phyloP scores from a whole-genome alignment of 352 stramenopile species.

The Globisporangium sylvaticum region DNA sequence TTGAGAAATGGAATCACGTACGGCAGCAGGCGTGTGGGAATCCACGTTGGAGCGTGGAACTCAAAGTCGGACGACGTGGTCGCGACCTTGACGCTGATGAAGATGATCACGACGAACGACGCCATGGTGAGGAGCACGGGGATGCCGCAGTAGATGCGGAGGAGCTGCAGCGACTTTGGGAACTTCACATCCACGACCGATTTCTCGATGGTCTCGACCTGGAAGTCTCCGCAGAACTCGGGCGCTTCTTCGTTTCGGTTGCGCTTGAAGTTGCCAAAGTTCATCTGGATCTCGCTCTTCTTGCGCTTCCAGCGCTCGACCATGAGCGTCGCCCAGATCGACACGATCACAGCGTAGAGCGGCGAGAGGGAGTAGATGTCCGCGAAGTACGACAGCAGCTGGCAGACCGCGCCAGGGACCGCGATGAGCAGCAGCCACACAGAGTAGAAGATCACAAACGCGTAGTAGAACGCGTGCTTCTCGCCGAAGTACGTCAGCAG shows the following conservation, averaged over 20 bases:
- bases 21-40: slow-evolving; percentile 31
- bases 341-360: slow-evolving; percentile 71
- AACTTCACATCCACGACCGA: slow-evolving; percentile 53
- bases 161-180: slow-evolving; percentile 51
- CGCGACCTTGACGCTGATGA: slow-evolving; percentile 49
- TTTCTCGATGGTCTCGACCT: slow-evolving; percentile 43
- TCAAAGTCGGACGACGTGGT: slow-evolving; percentile 25
- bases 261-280: slow-evolving; percentile 73
- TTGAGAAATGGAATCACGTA: slow-evolving; percentile 67
- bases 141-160: slow-evolving; percentile 54
- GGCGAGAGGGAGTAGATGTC: slow-evolving; percentile 32
- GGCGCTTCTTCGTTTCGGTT: slow-evolving; percentile 48
- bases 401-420: slow-evolving; percentile 38
- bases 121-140: slow-evolving; percentile 57
- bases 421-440: slow-evolving; percentile 65
- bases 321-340: slow-evolving; percentile 82
- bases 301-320: slow-evolving; percentile 91
- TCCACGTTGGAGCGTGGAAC: slow-evolving; percentile 27
- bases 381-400: slow-evolving; percentile 38
- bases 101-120: slow-evolving; percentile 44
- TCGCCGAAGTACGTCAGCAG: slow-evolving; percentile 80
- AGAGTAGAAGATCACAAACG: slow-evolving; percentile 72
- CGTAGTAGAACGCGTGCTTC: slow-evolving; percentile 80
- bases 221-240: slow-evolving; percentile 70
- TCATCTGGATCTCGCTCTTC: slow-evolving; percentile 65